Percentiles rank a stretch among this genome's conserved stretches.
Conservation (phyloP, 75 land plant genomes). For the Picea glauca region DNA sequence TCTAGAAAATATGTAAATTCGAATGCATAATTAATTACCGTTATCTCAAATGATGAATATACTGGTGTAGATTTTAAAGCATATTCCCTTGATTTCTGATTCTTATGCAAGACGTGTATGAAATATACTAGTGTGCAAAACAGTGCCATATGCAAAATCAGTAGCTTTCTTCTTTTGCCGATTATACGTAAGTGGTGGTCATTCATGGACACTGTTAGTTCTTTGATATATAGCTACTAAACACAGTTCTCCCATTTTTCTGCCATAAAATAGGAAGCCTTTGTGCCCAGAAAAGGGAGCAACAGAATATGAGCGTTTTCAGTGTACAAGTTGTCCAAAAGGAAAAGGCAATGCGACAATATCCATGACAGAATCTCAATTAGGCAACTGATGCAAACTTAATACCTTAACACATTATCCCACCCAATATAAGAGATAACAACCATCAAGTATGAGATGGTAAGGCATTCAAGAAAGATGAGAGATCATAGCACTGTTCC, state of each 20-base stretch:
- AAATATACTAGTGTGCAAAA: background rate
- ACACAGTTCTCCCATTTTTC: background rate
- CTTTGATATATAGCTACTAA: background rate
- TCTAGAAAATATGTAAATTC: background rate
- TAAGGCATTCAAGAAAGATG: background rate
- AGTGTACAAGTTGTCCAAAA: background rate
- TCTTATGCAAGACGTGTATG: background rate
- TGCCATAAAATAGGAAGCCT: background rate
- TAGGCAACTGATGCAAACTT: background rate
- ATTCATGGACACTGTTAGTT: background rate
- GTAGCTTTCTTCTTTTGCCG: background rate
- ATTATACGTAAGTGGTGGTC: background rate
- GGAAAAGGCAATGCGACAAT: background rate
- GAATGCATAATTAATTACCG: background rate
- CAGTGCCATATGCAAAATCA: background rate
- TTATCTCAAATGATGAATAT: background rate
- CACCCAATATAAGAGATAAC: background rate
- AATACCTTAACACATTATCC: background rate
- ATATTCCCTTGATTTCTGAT: background rate
- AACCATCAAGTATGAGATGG: background rate
- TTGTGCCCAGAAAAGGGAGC: background rate
- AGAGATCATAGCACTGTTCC: background rate
- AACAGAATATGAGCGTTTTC: background rate
- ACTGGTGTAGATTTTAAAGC: background rate
- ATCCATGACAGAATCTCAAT: no score